phyloP scores from a whole-genome alignment of 305 asterid species.

The Fraxinus sp. region DNA sequence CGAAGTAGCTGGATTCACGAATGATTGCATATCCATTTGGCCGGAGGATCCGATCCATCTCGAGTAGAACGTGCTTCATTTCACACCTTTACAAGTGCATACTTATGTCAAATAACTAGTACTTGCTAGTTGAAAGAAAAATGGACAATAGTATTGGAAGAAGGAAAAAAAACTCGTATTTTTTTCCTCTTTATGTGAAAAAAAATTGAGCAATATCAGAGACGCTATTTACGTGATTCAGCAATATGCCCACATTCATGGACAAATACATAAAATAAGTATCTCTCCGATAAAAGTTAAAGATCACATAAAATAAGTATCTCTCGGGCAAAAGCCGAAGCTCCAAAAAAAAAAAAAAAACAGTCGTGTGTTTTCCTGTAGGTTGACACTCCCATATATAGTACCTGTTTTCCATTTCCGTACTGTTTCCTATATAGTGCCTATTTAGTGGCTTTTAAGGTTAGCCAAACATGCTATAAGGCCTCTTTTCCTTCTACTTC shows the following conservation, averaged over 20 bases:
- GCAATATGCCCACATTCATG: background rate
- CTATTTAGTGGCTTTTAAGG: background rate
- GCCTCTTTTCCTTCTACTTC: background rate
- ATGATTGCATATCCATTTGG: constrained; percentile 55
- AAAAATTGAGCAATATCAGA: background rate
- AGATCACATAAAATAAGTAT: background rate
- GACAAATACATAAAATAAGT: background rate
- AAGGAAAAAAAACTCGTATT: background rate
- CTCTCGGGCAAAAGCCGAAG: background rate
- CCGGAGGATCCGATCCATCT: constrained; percentile 61
- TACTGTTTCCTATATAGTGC: background rate
- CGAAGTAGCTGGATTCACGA: constrained; percentile 47
- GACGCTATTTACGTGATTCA: background rate
- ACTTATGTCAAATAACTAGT: background rate
- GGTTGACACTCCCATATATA: background rate
- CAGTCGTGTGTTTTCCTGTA: background rate
- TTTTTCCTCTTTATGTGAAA: background rate
- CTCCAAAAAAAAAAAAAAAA: background rate
- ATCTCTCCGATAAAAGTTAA: background rate
- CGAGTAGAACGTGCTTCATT: constrained; percentile 57
- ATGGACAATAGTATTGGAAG: background rate
- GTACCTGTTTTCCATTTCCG: background rate
- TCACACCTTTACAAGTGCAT: constrained; percentile 44
- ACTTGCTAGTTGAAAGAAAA: background rate
- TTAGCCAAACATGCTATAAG: background rate